Conservation (phyloP, 2,329 filamentous ascomycete genomes). For the Claviceps spartinae region DNA sequence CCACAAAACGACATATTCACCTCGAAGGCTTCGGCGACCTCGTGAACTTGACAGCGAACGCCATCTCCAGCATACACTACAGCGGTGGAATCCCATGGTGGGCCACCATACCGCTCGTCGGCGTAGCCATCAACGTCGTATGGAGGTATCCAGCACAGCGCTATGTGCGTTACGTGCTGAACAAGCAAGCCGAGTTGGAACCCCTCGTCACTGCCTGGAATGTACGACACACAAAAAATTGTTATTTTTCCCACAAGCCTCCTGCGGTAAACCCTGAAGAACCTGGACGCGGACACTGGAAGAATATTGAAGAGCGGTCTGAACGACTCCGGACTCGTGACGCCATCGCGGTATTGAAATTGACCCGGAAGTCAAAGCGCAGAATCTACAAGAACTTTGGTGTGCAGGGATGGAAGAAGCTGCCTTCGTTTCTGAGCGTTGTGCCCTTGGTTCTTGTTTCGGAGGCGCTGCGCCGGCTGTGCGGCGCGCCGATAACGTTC, state of each 20-base stretch:
- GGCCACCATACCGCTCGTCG: conserved; percentile 38
- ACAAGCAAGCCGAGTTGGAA: conserved; percentile 12
- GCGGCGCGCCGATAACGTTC: conserved; percentile 18
- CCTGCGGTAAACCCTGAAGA: background rate
- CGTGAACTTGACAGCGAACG: conserved; percentile 26
- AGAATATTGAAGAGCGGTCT: conserved; percentile 6
- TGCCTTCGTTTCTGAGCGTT: conserved; percentile 25
- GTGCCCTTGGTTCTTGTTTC: conserved; percentile 37
- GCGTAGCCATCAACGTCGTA: conserved; percentile 29
- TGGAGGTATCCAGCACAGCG: conserved; percentile 33
- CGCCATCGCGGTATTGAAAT: conserved; percentile 1
- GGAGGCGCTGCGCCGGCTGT: conserved; percentile 35
- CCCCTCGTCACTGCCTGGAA: conserved; percentile 21
- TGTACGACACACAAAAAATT: conserved; percentile 11
- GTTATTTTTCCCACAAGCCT: too few relatives aligned
- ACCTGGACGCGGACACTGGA: background rate
- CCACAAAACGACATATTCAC: conserved; percentile 17
- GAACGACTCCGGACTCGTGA: conserved; percentile 14
- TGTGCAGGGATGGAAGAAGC: conserved; percentile 34
- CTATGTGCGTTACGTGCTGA: conserved; percentile 22
- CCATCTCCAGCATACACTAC: conserved; percentile 30
- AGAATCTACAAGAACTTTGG: conserved; percentile 26
- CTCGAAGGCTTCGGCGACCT: conserved; percentile 18
- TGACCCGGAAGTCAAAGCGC: conserved; percentile 16
- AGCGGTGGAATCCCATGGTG: conserved; percentile 37